Conservation (phyloP, 352 stramenopile species). For the Globisporangium middletonii region DNA sequence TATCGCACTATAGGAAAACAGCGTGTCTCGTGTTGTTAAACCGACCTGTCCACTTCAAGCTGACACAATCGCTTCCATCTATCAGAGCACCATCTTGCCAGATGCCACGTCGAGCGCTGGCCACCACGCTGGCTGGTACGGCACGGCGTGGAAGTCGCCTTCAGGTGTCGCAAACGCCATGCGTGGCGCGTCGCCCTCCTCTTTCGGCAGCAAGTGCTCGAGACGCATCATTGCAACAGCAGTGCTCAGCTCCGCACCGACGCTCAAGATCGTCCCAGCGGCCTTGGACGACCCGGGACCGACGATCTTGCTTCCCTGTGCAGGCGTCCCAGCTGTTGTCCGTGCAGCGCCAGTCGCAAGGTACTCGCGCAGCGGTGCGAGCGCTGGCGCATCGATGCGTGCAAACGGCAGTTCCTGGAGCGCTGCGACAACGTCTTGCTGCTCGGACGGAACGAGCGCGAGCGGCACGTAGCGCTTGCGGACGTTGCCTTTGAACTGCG, state of each 20-base stretch:
- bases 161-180: conserved; percentile 67
- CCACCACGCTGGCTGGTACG: conserved; percentile 78
- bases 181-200: conserved; percentile 25
- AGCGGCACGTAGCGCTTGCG: conserved; percentile 76
- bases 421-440: conserved; percentile 41
- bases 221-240: conserved; percentile 77
- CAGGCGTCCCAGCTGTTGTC: conserved; percentile 16
- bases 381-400: conserved; percentile 35
- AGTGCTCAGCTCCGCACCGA: conserved; percentile 31
- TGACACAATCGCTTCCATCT: too few species aligned
- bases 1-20: too few species aligned
- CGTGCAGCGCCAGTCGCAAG: conserved; percentile 28
- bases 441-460: conserved; percentile 49
- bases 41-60: too few species aligned
- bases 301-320: conserved; percentile 45
- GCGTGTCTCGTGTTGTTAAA: too few species aligned
- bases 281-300: conserved; percentile 50
- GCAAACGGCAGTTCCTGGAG: conserved; percentile 55
- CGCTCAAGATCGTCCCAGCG: conserved; percentile 43
- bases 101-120: conserved; percentile 55
- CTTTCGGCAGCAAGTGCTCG: conserved; percentile 47
- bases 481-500: conserved; percentile 90
- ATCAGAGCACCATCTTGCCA: conserved; percentile 65
- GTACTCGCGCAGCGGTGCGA: conserved; percentile 36
- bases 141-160: conserved; percentile 58